Conservation (phyloP, 495 filamentous ascomycete species). For the Gamarada debralockiae region DNA sequence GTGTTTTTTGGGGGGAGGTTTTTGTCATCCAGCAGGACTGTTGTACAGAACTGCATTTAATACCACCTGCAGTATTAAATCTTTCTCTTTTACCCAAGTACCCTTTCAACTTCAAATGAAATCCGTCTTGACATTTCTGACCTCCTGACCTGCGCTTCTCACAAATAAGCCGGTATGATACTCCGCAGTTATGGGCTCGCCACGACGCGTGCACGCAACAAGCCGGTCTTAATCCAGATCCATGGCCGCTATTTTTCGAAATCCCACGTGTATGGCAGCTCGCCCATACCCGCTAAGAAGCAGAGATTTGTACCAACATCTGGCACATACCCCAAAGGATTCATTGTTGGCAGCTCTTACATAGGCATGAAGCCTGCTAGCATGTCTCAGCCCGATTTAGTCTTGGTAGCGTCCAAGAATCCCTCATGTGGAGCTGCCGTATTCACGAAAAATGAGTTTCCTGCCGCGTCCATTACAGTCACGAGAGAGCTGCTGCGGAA, state of each 20-base stretch:
- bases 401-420: slow-evolving; percentile 74
- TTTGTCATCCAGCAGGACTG: too few species aligned
- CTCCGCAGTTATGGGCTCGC: background rate
- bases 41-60: too few species aligned
- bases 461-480: slow-evolving; percentile 86
- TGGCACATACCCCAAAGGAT: slow-evolving; percentile 84
- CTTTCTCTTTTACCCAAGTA: too few species aligned
- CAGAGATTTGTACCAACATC: slow-evolving; percentile 80
- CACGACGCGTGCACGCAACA: background rate
- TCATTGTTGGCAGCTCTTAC: slow-evolving; percentile 75
- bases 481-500: slow-evolving; percentile 62
- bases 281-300: slow-evolving; percentile 60
- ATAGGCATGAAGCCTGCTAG: slow-evolving; percentile 90
- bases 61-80: too few species aligned
- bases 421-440: slow-evolving; percentile 87
- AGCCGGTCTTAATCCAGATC: too few species aligned
- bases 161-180: background rate
- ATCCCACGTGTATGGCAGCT: background rate
- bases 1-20: too few species aligned
- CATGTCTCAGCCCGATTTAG: slow-evolving; percentile 80
- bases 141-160: too few species aligned
- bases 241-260: background rate
- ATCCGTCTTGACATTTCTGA: too few species aligned
- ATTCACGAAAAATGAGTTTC: slow-evolving; percentile 96
- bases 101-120: too few species aligned